Evolutionary conservation across 345 rosid genomes (phyloP).

Genomic region (Turritis glabra): DNA sequence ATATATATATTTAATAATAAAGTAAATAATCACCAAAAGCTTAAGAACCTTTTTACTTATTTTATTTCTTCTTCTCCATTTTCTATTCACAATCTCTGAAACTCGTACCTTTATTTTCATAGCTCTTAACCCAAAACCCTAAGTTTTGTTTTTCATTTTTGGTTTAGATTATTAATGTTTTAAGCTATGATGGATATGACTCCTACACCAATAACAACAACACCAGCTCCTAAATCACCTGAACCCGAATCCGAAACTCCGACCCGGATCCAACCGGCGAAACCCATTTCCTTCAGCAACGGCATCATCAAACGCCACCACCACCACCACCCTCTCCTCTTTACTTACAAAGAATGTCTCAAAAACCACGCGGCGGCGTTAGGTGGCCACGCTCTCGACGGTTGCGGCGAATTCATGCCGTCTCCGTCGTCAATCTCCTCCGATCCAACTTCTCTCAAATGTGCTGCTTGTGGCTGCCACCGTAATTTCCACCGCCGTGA

Average conservation of each 20-base stretch:
- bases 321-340: conserved; percentile 34
- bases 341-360: conserved; percentile 67
- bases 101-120: conserved; percentile 1
- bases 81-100: conserved; percentile 25
- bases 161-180: conserved; percentile 46
- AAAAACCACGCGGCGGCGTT: conserved; percentile 79
- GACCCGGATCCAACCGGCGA: conserved; percentile 61
- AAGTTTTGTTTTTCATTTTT: background rate
- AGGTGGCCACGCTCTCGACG: conserved; percentile 79
- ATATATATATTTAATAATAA: background rate
- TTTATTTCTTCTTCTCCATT: conserved; percentile 23
- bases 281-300: conserved; percentile 65
- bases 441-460: conserved; percentile 76
- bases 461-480: conserved; percentile 90
- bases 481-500: conserved; percentile 90
- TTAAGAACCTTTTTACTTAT: conserved; percentile 28
- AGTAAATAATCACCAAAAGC: conserved; percentile 31
- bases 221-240: conserved; percentile 49
- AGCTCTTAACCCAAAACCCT: conserved; percentile 26
- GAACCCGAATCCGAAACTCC: conserved; percentile 64
- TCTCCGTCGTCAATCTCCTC: conserved; percentile 52
- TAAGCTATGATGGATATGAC: conserved; percentile 58
- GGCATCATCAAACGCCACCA: conserved; percentile 76
- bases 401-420: conserved; percentile 91
- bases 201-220: conserved; percentile 13